These are phyloP conservation scores for Clitoria ternatea DNA, from an alignment of 306 rosid genomes.

Conservation along the genomic window DNA sequence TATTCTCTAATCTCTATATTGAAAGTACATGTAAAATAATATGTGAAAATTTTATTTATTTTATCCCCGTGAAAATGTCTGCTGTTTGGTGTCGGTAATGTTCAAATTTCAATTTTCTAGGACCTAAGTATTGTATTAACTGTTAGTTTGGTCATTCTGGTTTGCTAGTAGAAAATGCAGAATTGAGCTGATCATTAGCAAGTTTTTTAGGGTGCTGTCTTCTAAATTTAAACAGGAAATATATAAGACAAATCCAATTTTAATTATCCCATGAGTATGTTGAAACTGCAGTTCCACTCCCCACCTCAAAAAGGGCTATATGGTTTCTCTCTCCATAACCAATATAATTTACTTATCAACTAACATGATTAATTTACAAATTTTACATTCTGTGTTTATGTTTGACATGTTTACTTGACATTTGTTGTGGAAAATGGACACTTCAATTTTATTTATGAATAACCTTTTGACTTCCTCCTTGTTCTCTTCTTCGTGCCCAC, in stretches of 20 bases:
- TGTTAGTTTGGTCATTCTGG: neutral
- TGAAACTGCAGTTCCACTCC: neutral
- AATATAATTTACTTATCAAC: neutral
- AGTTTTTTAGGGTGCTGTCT: neutral
- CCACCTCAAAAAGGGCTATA: neutral
- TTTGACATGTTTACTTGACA: neutral
- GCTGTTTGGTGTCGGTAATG: neutral
- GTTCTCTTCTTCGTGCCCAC: constrained; percentile 13
- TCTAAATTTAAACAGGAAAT: neutral
- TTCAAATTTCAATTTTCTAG: neutral
- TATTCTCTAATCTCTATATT: constrained; percentile 7
- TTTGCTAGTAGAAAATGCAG: neutral
- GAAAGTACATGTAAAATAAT: neutral
- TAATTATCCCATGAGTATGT: neutral
- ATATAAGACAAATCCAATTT: neutral
- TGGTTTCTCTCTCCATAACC: neutral
- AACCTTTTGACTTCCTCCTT: constrained; percentile 17
- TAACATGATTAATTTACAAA: neutral
- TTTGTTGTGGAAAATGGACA: neutral
- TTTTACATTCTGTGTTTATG: neutral
- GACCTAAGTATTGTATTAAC: neutral
- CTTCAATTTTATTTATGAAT: neutral
- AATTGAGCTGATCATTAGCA: neutral
- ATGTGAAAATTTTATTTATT: neutral
- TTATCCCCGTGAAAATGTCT: neutral